Conservation (phyloP, 2,329 filamentous ascomycete species). For the Leptodontidium sp. region DNA sequence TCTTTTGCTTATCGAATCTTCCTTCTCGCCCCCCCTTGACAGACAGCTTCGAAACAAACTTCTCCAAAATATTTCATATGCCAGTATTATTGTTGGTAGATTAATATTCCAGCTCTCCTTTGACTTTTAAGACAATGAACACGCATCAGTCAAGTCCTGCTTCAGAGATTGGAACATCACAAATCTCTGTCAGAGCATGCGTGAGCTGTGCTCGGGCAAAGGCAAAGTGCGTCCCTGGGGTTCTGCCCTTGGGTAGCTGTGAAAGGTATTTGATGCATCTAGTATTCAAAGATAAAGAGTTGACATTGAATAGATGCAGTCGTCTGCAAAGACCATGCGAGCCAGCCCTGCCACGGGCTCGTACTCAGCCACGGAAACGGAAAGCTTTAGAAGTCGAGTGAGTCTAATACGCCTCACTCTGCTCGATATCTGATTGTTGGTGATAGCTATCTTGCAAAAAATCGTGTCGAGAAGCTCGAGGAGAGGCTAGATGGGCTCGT, state of each 20-base stretch:
- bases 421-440: background rate
- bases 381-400: constrained; percentile 26
- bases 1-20: background rate
- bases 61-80: background rate
- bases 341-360: constrained; percentile 21
- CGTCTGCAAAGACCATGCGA: constrained; percentile 35
- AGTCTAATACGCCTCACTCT: background rate
- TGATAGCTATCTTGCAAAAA: constrained; percentile 24
- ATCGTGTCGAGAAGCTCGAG: constrained; percentile 36
- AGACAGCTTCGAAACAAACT: background rate
- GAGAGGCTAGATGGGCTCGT: constrained; percentile 37
- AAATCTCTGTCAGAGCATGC: constrained; percentile 23
- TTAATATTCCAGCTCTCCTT: background rate
- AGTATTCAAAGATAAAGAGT: background rate
- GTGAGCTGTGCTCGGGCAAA: constrained; percentile 33
- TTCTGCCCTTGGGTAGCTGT: constrained; percentile 17
- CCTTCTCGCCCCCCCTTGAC: no score
- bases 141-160: background rate
- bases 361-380: constrained; percentile 26
- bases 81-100: background rate
- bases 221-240: constrained; percentile 30
- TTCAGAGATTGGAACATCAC: background rate
- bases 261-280: constrained; percentile 27
- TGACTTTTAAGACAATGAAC: background rate
- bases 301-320: constrained; percentile 29